Percentiles rank a stretch among this genome's conserved stretches.
phyloP scores from a whole-genome alignment of 306 rosid species.

The Begonia fuchsioides region DNA sequence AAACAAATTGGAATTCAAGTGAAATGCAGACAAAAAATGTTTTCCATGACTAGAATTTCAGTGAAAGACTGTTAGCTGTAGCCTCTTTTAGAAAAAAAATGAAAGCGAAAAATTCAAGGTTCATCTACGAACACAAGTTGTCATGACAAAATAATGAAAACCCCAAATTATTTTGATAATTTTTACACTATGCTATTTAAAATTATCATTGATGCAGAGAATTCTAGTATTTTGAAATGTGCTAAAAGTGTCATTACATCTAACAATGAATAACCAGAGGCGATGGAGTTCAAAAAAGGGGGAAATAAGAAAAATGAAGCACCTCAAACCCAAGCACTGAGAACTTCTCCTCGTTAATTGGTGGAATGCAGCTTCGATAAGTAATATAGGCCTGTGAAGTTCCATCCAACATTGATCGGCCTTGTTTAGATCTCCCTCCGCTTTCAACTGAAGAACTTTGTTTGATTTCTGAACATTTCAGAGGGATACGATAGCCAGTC shows the following conservation, averaged over 20 bases:
- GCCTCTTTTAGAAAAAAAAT: neutral
- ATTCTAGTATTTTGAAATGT: neutral
- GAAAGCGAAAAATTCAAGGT: neutral
- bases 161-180: neutral
- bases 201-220: neutral
- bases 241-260: neutral
- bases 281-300: neutral
- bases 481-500: slow-evolving; percentile 88
- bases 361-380: slow-evolving; percentile 70
- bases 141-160: neutral
- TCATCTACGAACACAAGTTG: neutral
- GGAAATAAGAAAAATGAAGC: slow-evolving; percentile 4
- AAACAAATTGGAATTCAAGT: neutral
- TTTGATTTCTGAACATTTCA: slow-evolving; percentile 60
- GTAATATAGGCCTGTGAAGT: slow-evolving; percentile 46
- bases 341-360: slow-evolving; percentile 60
- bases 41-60: neutral
- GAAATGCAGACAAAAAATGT: neutral
- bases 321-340: slow-evolving; percentile 81
- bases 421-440: slow-evolving; percentile 16
- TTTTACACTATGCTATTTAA: neutral
- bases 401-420: slow-evolving; percentile 27
- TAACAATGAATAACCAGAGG: neutral
- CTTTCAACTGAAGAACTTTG: slow-evolving; percentile 18
- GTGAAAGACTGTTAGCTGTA: neutral